Conservation (phyloP, 805 yeast species). For the Kodamaea neixiangensis region DNA sequence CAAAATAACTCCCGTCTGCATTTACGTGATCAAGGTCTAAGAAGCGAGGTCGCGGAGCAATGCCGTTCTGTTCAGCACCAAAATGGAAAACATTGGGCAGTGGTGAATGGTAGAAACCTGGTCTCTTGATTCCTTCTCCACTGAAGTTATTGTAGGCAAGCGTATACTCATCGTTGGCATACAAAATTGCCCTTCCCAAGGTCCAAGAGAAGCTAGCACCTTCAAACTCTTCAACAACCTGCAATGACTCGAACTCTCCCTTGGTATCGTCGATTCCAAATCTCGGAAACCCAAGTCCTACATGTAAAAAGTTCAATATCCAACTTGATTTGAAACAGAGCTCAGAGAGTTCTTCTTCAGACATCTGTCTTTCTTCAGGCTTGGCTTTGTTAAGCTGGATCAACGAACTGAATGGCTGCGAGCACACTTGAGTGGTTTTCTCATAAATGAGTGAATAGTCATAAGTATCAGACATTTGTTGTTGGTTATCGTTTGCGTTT, state of each 20-base stretch:
- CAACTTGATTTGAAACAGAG: conserved; percentile 65
- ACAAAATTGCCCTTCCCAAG: conserved; percentile 60
- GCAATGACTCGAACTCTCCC: conserved; percentile 35
- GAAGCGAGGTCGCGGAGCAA: conserved; percentile 46
- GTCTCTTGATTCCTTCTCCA: conserved; percentile 19
- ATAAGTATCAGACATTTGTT: conserved; percentile 31
- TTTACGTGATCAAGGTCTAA: conserved; percentile 14
- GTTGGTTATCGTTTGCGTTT: not conserved
- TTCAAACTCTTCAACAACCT: conserved; percentile 44
- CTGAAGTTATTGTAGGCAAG: conserved; percentile 41
- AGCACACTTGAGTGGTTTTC: conserved; percentile 51
- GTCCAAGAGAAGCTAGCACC: conserved; percentile 57
- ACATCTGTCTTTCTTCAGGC: conserved; percentile 28
- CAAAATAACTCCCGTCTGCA: conserved; percentile 6
- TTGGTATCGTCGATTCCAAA: conserved; percentile 39
- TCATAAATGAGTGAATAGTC: conserved; percentile 45
- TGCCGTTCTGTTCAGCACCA: conserved; percentile 54
- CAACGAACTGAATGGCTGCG: conserved; percentile 40
- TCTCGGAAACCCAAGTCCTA: conserved; percentile 61
- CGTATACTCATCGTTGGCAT: conserved; percentile 56
- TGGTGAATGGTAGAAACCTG: conserved; percentile 53
- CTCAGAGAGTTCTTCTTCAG: conserved; percentile 49
- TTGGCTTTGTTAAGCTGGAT: conserved; percentile 33
- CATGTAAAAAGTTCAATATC: conserved; percentile 56
- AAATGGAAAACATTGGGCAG: conserved; percentile 47